These are phyloP conservation scores for Malus asiatica DNA, from an alignment of 306 rosid genomes.

Conservation along the genomic window DNA sequence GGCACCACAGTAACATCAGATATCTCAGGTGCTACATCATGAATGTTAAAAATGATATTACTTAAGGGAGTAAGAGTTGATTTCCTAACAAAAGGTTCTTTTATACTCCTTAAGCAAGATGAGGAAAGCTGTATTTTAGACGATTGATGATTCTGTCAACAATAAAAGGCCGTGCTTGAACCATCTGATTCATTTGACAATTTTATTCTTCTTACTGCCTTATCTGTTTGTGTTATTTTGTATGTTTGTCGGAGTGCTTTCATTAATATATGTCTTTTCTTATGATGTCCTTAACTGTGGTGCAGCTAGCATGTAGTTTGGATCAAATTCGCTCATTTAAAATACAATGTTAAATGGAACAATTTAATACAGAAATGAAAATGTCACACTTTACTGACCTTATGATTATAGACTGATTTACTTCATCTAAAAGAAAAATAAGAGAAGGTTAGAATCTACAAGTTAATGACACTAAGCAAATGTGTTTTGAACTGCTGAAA, in stretches of 20 bases:
- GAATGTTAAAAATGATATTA: background rate
- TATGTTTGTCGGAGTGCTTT: background rate
- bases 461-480: slow-evolving; percentile 14
- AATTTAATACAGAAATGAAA: background rate
- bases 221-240: background rate
- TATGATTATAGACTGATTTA: slow-evolving; percentile 91
- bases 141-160: background rate
- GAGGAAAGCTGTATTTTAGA: background rate
- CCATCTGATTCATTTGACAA: background rate
- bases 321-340: background rate
- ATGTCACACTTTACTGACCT: slow-evolving; percentile 47
- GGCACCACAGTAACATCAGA: background rate
- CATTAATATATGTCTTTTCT: background rate
- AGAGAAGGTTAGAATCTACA: slow-evolving; percentile 17
- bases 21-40: background rate
- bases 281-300: background rate
- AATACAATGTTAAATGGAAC: background rate
- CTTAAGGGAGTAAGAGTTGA: background rate
- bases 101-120: background rate
- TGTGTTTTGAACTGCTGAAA: slow-evolving; percentile 13
- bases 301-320: background rate
- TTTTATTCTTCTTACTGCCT: background rate
- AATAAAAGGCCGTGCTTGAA: background rate
- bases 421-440: slow-evolving; percentile 72
- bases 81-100: background rate